Evolutionary conservation across 495 filamentous ascomycete species (phyloP), one percentile per base, ranked within the genome.

Genomic region (Chlorociboria aeruginascens): DNA sequence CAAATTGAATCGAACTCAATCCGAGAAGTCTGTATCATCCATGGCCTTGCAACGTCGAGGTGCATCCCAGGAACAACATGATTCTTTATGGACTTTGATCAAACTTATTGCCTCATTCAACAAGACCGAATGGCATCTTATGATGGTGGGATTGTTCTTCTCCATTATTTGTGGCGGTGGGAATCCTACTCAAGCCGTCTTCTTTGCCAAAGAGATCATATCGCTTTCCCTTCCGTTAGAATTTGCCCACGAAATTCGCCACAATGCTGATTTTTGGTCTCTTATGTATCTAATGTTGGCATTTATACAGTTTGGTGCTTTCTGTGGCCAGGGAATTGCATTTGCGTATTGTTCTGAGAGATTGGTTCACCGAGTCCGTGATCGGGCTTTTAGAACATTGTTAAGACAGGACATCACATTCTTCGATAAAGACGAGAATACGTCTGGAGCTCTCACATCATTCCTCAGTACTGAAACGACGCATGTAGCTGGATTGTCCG

Each of bases 211-310:
- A 61, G 76, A 84, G 25, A 89, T 98, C 63, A 76, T 70, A 28
- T 68, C 84, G 1, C 65, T 89, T 10, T 76, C 81, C 1, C 46
- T 41, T 25, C 48, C 78, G 71, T 28, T 58, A 2, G 36, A 12
- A 72, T 14, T 55, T 2, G 33, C 11, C 2, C 16, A 39, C 13
- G 14, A 45, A 0, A 31, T 57, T 17, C 51, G 51, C 8, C 33
- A 35, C 28, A 45, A 56, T 62, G 78, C 78, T 36, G 78, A 92
- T 52, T 97, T 96, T 64, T 98, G 92, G 90, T 79, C 77, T 32
- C 62, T 81, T 48, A 95, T 98, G 89, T 98, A 92, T 62, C 74
- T 97, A 17, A 88, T 96, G 76, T 76, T 95, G n/a, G 92, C 84
- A 12, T 61, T 94, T 39, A 73, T 80, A 29, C 78, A 84, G 58